Evolutionary conservation across 192 early-diverging fungal genomes (phyloP).

Genomic region (Radiomyces spectabilis): DNA sequence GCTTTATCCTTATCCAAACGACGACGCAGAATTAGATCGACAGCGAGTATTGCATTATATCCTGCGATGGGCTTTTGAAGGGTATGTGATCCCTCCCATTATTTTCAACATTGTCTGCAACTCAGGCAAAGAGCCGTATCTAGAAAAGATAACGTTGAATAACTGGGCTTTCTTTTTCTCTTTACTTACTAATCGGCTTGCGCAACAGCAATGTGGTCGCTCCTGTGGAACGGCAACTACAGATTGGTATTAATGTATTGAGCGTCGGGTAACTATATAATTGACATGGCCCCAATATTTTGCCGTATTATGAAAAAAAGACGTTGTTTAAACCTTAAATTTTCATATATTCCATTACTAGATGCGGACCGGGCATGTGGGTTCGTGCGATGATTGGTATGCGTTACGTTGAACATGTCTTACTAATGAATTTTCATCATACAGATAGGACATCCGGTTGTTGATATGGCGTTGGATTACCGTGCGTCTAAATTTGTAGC

Average conservation of each 20-base stretch:
- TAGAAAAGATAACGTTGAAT: no score
- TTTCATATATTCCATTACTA: neutral
- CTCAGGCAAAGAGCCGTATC: neutral
- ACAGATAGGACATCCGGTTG: constrained; percentile 10
- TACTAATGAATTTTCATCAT: neutral
- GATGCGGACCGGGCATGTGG: constrained; percentile 20
- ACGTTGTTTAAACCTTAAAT: neutral
- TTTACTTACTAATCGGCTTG: no score
- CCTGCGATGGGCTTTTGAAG: constrained; percentile 24
- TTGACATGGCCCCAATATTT: neutral
- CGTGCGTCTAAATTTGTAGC: constrained; percentile 4
- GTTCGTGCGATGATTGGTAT: neutral
- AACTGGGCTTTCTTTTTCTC: no score
- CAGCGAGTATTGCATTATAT: constrained; percentile 21
- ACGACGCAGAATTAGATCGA: constrained; percentile 22
- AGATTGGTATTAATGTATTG: constrained; percentile 11
- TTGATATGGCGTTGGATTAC: constrained; percentile 27
- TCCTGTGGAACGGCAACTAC: constrained; percentile 14
- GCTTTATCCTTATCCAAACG: constrained; percentile 9
- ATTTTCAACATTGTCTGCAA: neutral
- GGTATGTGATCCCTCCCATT: constrained; percentile 6
- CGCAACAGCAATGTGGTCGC: constrained; percentile 14
- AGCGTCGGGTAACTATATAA: constrained; percentile 17
- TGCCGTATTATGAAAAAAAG: neutral
- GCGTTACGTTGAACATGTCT: neutral